A percentile compares a stretch with the other conserved stretches of the same genome.
These are phyloP conservation scores for Elsinoe fawcettii DNA, from an alignment of 2,329 filamentous ascomycete species.

Conservation along the genomic window DNA sequence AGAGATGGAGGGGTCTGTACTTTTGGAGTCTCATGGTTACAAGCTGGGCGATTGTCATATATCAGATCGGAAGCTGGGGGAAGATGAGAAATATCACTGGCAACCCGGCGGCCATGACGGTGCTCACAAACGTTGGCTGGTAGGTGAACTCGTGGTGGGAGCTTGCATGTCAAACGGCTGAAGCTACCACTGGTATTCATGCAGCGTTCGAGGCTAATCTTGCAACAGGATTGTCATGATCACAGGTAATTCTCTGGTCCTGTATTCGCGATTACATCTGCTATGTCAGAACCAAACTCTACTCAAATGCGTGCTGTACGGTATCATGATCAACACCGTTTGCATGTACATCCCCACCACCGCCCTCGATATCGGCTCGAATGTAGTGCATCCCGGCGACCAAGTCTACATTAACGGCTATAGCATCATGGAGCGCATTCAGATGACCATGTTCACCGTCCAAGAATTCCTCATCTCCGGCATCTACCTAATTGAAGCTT, in stretches of 20 bases:
- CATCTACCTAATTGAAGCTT: constrained; percentile 26
- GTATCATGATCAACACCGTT: constrained; percentile 51
- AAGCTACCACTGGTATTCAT: not conserved
- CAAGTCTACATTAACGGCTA: constrained; percentile 30
- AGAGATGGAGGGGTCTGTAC: constrained; percentile 40
- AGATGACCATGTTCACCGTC: constrained; percentile 37
- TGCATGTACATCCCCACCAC: constrained; percentile 48
- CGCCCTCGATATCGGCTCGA: constrained; percentile 49
- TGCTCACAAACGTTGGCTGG: constrained; percentile 48
- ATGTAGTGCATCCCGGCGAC: constrained; percentile 26
- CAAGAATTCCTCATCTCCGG: constrained; percentile 32
- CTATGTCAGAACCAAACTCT: constrained; percentile 42
- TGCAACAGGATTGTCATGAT: constrained; percentile 42
- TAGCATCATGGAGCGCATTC: constrained; percentile 38
- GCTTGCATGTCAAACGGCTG: not conserved
- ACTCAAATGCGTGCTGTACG: constrained; percentile 44
- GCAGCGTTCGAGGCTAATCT: not conserved
- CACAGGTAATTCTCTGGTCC: constrained; percentile 53
- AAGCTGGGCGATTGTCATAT: constrained; percentile 39
- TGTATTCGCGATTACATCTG: constrained; percentile 56
- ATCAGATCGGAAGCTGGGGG: constrained; percentile 41
- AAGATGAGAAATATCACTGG: constrained; percentile 33
- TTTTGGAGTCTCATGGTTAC: constrained; percentile 43
- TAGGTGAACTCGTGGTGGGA: constrained; percentile 27
- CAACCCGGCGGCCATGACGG: constrained; percentile 29